phyloP scores from a whole-genome alignment of 2,329 filamentous ascomycete species.

The Colletotrichum camelliae region DNA sequence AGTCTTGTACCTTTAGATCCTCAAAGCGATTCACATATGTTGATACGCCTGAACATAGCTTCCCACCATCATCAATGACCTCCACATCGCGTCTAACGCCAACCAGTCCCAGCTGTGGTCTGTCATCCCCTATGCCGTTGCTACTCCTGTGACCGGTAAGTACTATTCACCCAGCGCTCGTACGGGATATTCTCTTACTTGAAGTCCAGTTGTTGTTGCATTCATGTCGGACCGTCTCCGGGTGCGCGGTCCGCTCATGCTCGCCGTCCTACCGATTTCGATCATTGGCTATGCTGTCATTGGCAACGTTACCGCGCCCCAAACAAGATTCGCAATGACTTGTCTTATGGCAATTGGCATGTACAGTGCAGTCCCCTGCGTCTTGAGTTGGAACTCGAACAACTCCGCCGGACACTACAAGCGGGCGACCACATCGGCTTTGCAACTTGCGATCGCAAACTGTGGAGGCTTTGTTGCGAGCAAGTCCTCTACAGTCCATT shows the following conservation, averaged over 20 bases:
- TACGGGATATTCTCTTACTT: background rate
- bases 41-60: constrained; percentile 41
- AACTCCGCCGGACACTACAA: constrained; percentile 75
- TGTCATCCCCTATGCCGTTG: constrained; percentile 68
- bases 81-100: constrained; percentile 56
- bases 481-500: too few species aligned
- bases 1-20: constrained; percentile 23
- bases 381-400: constrained; percentile 71
- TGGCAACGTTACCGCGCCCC: constrained; percentile 55
- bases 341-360: constrained; percentile 71
- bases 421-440: constrained; percentile 67
- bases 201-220: constrained; percentile 50
- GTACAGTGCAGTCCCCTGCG: constrained; percentile 66
- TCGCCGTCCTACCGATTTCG: constrained; percentile 66
- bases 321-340: constrained; percentile 68
- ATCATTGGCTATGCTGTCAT: constrained; percentile 71
- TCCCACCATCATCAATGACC: constrained; percentile 67
- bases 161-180: background rate
- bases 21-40: background rate
- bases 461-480: constrained; percentile 70
- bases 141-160: constrained; percentile 58
- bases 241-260: constrained; percentile 66
- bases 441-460: constrained; percentile 72
- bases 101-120: constrained; percentile 68
- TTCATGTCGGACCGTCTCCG: constrained; percentile 65